phyloP scores from a whole-genome alignment of 2,329 filamentous ascomycete species.

The Capronia epimyces region DNA sequence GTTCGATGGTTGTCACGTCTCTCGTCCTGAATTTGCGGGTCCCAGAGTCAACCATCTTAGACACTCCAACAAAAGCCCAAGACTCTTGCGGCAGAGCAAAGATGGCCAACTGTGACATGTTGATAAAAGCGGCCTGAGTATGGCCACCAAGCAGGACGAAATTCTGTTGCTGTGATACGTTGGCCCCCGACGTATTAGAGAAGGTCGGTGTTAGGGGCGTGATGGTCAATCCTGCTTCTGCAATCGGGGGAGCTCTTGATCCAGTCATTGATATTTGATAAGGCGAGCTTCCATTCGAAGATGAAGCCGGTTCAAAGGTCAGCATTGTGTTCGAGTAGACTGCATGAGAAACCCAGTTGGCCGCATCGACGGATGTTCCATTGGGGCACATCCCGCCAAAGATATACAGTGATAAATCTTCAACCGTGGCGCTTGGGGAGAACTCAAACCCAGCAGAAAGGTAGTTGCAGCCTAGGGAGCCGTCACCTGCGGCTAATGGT shows the following conservation, averaged over 20 bases:
- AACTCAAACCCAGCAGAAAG: constrained; percentile 62
- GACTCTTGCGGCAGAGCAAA: constrained; percentile 80
- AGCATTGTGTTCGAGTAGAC: constrained; percentile 79
- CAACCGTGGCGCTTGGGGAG: constrained; percentile 54
- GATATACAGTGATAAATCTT: constrained; percentile 56
- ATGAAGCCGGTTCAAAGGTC: constrained; percentile 50
- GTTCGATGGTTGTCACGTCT: constrained; percentile 55
- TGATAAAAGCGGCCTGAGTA: constrained; percentile 76
- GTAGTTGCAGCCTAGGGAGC: constrained; percentile 48
- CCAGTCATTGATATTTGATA: constrained; percentile 43
- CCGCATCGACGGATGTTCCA: constrained; percentile 39
- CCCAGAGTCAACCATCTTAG: constrained; percentile 37
- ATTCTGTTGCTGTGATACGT: constrained; percentile 65
- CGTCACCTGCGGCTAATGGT: constrained; percentile 34
- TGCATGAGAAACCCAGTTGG: constrained; percentile 61
- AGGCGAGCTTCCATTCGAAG: constrained; percentile 17
- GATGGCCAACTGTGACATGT: constrained; percentile 85
- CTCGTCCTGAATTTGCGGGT: constrained; percentile 50
- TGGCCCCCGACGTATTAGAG: constrained; percentile 58
- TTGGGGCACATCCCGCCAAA: constrained; percentile 83
- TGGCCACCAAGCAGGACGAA: constrained; percentile 83
- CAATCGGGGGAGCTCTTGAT: constrained; percentile 60
- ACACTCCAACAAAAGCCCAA: constrained; percentile 76
- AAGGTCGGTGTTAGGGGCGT: constrained; percentile 67
- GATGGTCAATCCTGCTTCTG: constrained; percentile 82